Base-by-base conservation (phyloP, 768 basidiomycete species). In the Fibroporia radiculosa region DNA sequence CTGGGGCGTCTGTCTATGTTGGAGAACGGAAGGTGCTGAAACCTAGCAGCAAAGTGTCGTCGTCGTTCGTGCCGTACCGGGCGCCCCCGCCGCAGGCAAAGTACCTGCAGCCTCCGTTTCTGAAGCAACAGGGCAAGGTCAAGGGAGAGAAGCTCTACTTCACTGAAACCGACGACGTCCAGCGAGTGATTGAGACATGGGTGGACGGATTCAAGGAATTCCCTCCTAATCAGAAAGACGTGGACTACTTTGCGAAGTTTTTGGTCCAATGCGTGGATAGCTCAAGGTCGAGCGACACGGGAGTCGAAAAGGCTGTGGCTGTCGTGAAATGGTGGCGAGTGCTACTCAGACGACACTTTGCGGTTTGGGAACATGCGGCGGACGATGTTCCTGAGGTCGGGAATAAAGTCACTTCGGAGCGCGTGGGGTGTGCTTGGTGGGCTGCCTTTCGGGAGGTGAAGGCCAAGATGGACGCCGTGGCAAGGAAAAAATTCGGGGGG, bases 291-390 rank as follows among this genome's bases (percentile, higher is more conserved):
- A 65, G 74, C 4, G 84, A 87, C 58, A 73, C 55, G n/a, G 79
- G 87, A 0, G 63, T 90, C 31, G 82, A 84, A 63, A 75, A 75
- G 48, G 84, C 80, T 42, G 62, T 85, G 11, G 75, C 75, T 20
- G 75, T 88, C 14, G 69, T 89, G 70, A 81, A 75, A 55, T 93
- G 84, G 86, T 93, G 90, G 92, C 62, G 79, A 50, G 70, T 83
- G 25, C 58, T 93, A 22, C 60, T 90, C 53, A 66, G 82, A 53
- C 66, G 80, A 48, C 62, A 75, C 55, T 91, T 83, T 74, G 74
- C 70, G 10, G 62, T 67, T 3, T 74, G 74, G 44, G 82, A 86
- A 61, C 53, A 63, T 45, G 60, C 43, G 36, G 44, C 49, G 12
- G 62, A 57, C 10, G 46, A 64, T 25, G 70, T 67, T 32, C 62